A percentile compares a stretch with the other conserved stretches of the same genome.
phyloP scores from a whole-genome alignment of 768 basidiomycete genomes.

The Trametes punicea region DNA sequence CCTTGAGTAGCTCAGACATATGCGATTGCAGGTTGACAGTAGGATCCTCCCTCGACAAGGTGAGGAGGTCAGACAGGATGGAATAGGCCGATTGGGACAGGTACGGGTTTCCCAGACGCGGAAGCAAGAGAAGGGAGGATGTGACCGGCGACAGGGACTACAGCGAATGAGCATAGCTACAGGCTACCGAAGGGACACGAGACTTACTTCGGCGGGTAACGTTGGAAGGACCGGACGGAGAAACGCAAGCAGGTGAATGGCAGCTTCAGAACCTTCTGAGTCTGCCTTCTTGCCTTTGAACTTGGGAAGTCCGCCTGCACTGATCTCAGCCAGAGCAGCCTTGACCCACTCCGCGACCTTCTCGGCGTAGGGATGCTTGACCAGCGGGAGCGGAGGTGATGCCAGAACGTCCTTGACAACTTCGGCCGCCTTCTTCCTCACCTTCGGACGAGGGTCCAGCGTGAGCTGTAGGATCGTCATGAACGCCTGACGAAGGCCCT shows the following conservation, averaged over 20 bases:
- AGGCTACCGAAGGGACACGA: background rate
- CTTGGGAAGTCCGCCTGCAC: constrained; percentile 56
- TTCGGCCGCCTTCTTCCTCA: constrained; percentile 87
- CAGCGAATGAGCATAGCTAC: constrained; percentile 12
- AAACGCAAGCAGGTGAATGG: constrained; percentile 74
- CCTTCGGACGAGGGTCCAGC: constrained; percentile 89
- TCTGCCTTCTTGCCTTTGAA: constrained; percentile 55
- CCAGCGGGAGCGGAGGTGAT: constrained; percentile 71
- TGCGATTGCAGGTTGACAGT: constrained; percentile 49
- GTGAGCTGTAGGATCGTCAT: constrained; percentile 79
- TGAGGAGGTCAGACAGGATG: constrained; percentile 78
- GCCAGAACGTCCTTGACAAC: constrained; percentile 74
- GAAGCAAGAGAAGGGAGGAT: constrained; percentile 70
- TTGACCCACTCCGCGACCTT: constrained; percentile 79
- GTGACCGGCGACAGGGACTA: constrained; percentile 74
- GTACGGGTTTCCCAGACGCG: constrained; percentile 85
- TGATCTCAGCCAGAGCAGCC: constrained; percentile 61
- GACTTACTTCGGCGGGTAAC: constrained; percentile 68
- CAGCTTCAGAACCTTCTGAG: constrained; percentile 63
- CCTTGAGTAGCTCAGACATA: constrained; percentile 57
- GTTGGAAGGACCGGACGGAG: constrained; percentile 57
- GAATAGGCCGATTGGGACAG: constrained; percentile 87
- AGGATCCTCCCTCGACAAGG: constrained; percentile 48
- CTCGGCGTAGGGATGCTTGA: constrained; percentile 82
- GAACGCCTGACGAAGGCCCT: constrained; percentile 76